These are phyloP conservation scores for Clonostachys chloroleuca DNA, from an alignment of 2,329 filamentous ascomycete genomes.

Conservation along the genomic window DNA sequence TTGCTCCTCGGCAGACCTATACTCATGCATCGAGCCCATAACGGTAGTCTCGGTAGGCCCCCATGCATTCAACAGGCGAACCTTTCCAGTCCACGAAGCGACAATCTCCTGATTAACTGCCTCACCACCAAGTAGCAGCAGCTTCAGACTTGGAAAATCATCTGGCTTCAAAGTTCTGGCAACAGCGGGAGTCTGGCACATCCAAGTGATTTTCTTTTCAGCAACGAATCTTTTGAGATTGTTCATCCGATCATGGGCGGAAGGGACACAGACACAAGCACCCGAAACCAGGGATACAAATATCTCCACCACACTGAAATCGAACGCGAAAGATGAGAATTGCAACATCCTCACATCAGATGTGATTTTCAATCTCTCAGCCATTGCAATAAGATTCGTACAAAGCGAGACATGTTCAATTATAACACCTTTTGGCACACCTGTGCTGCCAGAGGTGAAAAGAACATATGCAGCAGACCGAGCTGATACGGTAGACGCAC, in stretches of 20 bases:
- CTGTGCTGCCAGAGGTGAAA: constrained; percentile 8
- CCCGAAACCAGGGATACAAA: background rate
- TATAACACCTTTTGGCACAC: constrained; percentile 7
- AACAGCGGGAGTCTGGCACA: background rate
- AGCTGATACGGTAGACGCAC: background rate
- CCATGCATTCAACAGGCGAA: constrained; percentile 4
- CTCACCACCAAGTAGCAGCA: constrained; percentile 4
- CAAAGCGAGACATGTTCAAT: constrained; percentile 7
- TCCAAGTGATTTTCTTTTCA: background rate
- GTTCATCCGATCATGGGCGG: background rate
- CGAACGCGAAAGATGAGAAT: constrained; percentile 1
- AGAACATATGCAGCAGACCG: constrained; percentile 5
- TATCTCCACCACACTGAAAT: background rate
- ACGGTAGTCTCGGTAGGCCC: constrained; percentile 5
- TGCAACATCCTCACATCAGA: constrained; percentile 3
- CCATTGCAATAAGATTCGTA: constrained; percentile 4
- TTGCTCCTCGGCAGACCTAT: background rate
- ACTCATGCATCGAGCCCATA: constrained; percentile 2
- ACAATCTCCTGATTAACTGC: constrained; percentile 3
- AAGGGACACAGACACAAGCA: background rate
- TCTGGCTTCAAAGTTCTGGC: background rate
- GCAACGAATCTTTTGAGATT: background rate
- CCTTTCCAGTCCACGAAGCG: constrained; percentile 2
- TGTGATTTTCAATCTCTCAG: constrained; percentile 2
- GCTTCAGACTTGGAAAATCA: background rate